Base-by-base conservation (phyloP, 805 yeast genomes). In the Zygotorulaspora danielsina region DNA sequence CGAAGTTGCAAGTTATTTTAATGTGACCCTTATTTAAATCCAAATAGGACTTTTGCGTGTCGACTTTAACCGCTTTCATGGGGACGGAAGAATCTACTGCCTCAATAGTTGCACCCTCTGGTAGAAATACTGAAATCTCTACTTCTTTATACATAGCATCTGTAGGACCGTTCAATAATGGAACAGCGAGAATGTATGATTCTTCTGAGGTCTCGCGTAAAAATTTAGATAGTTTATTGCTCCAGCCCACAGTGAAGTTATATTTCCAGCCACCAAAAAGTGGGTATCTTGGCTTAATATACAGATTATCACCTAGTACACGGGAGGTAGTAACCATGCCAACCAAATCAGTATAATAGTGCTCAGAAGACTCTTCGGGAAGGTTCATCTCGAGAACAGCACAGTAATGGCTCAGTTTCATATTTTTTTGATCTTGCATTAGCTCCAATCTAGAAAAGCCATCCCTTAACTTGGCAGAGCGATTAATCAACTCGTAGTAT, bases 211-310 rank as follows among this genome's bases (percentile, higher is more conserved):
- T 54, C 28, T 60, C 53, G 50, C 65, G 78, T 37, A 84, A 68
- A 49, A 72, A 80, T 32, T 75, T 65, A 11, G 66, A 54, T 29
- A 89, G 64, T 15, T 70, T 66, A 48, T 78, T 75, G 35, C 81
- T 76, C 96, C 96, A 93, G n/a, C 97, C 97, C 51, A 90, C 64
- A 16, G 97, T 93, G 71, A 86, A 93, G 65, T 90, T 87, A 65
- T 87, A 90, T 54, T 80, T 74, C 98, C 98, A 93, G 30, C 89
- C 94, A 34, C 98, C 98, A 64, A 86, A 84, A 5, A 93, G 61
- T n/a, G 98, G 98, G 69, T 71, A 93, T 61, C 98, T 75, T 41
- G 97, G 97, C 55, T 74, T 76, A 48, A 93, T 61, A 24, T 80
- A 67, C 34, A 86, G 65, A 44, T 50, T 58, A 37, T 62, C 57